Conservation (phyloP, 2,329 filamentous ascomycete species). For the Ophiocordyceps camponoti-floridani region DNA sequence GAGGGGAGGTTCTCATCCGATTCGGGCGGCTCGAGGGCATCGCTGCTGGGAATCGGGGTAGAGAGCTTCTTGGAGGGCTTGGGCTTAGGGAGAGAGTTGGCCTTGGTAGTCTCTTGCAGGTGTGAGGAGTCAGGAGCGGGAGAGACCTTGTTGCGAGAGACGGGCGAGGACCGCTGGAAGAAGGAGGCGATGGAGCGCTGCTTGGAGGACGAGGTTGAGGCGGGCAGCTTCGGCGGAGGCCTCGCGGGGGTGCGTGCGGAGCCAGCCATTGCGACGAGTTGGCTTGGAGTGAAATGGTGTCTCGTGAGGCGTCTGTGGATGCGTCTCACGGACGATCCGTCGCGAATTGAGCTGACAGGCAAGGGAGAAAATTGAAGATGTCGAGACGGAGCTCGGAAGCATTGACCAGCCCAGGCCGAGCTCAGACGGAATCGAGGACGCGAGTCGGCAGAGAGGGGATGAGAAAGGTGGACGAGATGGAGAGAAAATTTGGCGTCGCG, state of each 20-base stretch:
- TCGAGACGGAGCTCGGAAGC: background rate
- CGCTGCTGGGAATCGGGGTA: slow-evolving; percentile 69
- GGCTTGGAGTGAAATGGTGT: too few relatives aligned
- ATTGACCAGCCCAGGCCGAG: background rate
- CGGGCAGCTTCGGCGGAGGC: slow-evolving; percentile 9
- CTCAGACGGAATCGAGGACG: background rate
- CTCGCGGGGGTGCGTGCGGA: slow-evolving; percentile 16
- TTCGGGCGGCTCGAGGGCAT: slow-evolving; percentile 47
- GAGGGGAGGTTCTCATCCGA: slow-evolving; percentile 35
- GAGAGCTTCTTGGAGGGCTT: slow-evolving; percentile 25
- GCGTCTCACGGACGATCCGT: background rate
- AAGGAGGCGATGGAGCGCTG: slow-evolving; percentile 26
- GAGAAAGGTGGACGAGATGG: background rate
- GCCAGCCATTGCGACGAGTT: slow-evolving; percentile 4
- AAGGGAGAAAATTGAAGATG: background rate
- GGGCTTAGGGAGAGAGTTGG: slow-evolving; percentile 18
- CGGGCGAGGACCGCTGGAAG: slow-evolving; percentile 23
- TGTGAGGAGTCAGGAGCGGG: slow-evolving; percentile 14
- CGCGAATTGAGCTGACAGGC: background rate
- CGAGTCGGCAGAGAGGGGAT: background rate
- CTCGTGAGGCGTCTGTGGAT: background rate
- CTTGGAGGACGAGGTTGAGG: slow-evolving; percentile 15
- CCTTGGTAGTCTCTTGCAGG: slow-evolving; percentile 22
- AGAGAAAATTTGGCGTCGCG: background rate
- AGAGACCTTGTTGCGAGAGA: slow-evolving; percentile 14